phyloP scores from a whole-genome alignment of 1,284 basidiomycete genomes.

The Pholiota adiposa region DNA sequence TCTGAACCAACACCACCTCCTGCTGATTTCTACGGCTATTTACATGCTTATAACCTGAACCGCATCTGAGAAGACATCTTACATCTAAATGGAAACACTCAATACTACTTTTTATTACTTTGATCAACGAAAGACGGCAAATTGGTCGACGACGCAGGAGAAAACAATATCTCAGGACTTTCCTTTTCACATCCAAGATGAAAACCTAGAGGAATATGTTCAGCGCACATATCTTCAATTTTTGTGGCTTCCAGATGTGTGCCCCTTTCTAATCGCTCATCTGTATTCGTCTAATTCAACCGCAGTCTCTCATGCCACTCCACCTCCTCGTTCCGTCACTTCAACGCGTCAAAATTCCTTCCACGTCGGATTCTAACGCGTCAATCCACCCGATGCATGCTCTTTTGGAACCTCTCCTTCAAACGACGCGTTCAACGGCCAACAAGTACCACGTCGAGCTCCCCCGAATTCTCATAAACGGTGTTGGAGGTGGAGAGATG shows the following conservation, averaged over 20 bases:
- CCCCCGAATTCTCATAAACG: conserved; percentile 55
- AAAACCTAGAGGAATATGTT: conserved; percentile 51
- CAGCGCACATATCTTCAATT: conserved; percentile 68
- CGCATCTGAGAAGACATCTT: too few relatives aligned
- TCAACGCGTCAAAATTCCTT: conserved; percentile 44
- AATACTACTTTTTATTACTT: conserved; percentile 11
- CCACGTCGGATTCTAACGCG: conserved; percentile 26
- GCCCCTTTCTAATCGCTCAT: too few relatives aligned
- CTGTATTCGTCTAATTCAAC: too few relatives aligned
- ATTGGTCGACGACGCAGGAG: conserved; percentile 56
- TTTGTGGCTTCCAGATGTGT: conserved; percentile 76
- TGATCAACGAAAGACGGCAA: conserved; percentile 13
- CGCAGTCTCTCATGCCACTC: conserved; percentile 76
- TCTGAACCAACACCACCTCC: too few relatives aligned
- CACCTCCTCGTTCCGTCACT: conserved; percentile 56
- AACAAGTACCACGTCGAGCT: conserved; percentile 70
- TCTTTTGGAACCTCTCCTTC: conserved; percentile 58
- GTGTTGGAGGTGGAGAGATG: conserved; percentile 60
- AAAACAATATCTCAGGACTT: conserved; percentile 49
- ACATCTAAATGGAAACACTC: conserved; percentile 9
- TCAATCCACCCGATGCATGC: conserved; percentile 57
- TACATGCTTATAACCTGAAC: too few relatives aligned
- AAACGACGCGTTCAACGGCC: conserved; percentile 55
- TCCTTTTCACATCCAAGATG: too few relatives aligned
- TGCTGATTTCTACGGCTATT: too few relatives aligned